Evolutionary conservation across 805 yeast genomes (phyloP).

Genomic region (Wickerhamomyces bisporus): DNA sequence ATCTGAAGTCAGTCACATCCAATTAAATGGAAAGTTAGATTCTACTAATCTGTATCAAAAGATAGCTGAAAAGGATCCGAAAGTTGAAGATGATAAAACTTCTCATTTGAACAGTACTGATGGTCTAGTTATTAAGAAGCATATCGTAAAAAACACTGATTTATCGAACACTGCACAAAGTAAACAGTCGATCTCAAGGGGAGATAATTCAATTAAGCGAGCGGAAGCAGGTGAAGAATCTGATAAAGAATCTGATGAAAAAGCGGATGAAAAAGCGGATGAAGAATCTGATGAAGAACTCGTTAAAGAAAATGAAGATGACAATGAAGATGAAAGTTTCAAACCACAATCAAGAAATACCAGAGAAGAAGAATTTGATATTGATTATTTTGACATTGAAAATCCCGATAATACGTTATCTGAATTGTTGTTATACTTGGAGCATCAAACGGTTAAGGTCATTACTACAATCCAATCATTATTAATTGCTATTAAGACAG

Average conservation of each 20-base stretch:
- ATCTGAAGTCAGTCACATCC: no score
- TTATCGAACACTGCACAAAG: no score
- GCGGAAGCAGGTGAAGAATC: neutral
- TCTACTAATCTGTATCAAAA: no score
- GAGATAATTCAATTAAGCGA: no score
- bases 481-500: constrained; percentile 68
- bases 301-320: constrained; percentile 1
- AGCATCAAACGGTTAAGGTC: constrained; percentile 90
- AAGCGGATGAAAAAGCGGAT: neutral
- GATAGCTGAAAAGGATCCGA: no score
- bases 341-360: constrained; percentile 1
- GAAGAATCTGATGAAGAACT: neutral
- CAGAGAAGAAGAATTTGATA: constrained; percentile 45
- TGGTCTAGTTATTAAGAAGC: no score
- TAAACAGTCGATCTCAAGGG: no score
- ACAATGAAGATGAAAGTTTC: neutral
- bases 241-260: neutral
- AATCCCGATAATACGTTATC: constrained; percentile 87
- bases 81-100: no score
- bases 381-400: constrained; percentile 72
- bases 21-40: no score
- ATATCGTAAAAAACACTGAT: no score
- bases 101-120: no score
- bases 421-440: constrained; percentile 78
- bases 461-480: constrained; percentile 84